Base-by-base conservation (phyloP, 192 early-diverging fungal genomes). In the Kickxella alabastrina region DNA sequence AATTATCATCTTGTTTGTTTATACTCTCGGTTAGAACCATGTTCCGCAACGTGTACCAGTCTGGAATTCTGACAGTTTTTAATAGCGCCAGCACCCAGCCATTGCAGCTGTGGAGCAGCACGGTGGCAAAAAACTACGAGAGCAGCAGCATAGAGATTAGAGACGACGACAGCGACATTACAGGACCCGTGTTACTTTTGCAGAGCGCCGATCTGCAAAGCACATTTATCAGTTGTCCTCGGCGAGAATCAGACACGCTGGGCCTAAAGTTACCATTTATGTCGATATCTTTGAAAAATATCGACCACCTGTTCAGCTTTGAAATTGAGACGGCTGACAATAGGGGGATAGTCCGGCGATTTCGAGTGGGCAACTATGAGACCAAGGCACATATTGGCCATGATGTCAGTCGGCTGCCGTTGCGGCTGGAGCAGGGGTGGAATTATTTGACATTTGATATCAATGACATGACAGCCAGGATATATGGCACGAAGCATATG, bases 401-500 rank as follows among this genome's bases (percentile, higher is more conserved):
- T 12, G 87, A 83, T 28, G 89, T 98, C 48, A 86, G 87, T 29
- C 90, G 88, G 1, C 87, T 98, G 90, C 95, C 93, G 2, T 79
- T 98, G 82, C 83, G 89, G 7, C 70, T 98, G 34, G 95, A 98
- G 54, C 80, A 87, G 50, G 93, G 92, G 8, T 98, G 95, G 95
- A 98, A 98, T 64, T 90, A 98, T 63, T 83, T 98, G 52, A 86
- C 87, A 46, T 82, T 98, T 59, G 89, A 98, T 57, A 58, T 98
- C 52, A 85, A 82, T 2, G 90, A 92, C 54, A 90, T 89, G 65
- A 89, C 90, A 4, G 76, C 83, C 31, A 80, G 88, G n/a, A 85
- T 86, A 0, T 98, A 93, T 64, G 93, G 91, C 22, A 92, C 92
- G 23, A 80, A 83, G 43, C 92, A 92, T 62, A 83, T 80, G 26